Conservation (phyloP, 2,329 filamentous ascomycete species). For the Plectosphaerella sp. region DNA sequence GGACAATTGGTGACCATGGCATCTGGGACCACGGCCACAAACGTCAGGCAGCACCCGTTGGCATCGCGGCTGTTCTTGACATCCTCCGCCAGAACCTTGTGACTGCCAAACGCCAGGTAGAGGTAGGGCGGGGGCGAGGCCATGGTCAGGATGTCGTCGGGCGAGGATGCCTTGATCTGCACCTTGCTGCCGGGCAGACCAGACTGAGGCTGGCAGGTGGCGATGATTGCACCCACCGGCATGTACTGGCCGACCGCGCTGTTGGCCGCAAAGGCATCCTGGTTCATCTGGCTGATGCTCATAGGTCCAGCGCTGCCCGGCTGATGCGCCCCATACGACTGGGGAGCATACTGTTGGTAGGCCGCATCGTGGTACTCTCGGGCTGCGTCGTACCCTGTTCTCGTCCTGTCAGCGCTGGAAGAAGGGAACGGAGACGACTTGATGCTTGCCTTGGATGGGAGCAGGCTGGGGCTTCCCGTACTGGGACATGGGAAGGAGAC, state of each 20-base stretch:
- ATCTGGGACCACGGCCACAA: constrained; percentile 68
- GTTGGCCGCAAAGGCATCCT: constrained; percentile 55
- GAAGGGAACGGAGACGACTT: constrained; percentile 4
- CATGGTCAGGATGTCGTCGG: constrained; percentile 64
- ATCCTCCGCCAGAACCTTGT: constrained; percentile 61
- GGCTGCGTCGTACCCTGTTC: constrained; percentile 53
- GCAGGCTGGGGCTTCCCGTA: constrained; percentile 75
- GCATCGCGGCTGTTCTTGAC: constrained; percentile 54
- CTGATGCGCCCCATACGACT: constrained; percentile 39
- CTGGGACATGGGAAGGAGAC: constrained; percentile 67
- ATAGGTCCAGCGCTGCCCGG: constrained; percentile 38
- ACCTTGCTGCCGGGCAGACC: constrained; percentile 69
- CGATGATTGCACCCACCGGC: constrained; percentile 54
- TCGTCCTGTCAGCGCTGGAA: background rate
- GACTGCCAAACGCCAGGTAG: constrained; percentile 72
- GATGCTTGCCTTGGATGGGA: constrained; percentile 74
- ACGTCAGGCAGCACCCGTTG: constrained; percentile 63
- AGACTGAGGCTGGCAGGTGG: constrained; percentile 64
- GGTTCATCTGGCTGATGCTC: constrained; percentile 45
- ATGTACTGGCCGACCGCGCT: constrained; percentile 65
- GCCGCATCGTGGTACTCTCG: constrained; percentile 55
- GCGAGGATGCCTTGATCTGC: constrained; percentile 67
- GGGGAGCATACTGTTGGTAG: constrained; percentile 48
- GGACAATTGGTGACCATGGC: constrained; percentile 45
- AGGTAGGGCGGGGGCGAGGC: constrained; percentile 52